Percentiles rank a stretch among this genome's conserved stretches.
Evolutionary conservation across 148 eudicot species (phyloP).

Genomic region (Chenopodium formosanum): DNA sequence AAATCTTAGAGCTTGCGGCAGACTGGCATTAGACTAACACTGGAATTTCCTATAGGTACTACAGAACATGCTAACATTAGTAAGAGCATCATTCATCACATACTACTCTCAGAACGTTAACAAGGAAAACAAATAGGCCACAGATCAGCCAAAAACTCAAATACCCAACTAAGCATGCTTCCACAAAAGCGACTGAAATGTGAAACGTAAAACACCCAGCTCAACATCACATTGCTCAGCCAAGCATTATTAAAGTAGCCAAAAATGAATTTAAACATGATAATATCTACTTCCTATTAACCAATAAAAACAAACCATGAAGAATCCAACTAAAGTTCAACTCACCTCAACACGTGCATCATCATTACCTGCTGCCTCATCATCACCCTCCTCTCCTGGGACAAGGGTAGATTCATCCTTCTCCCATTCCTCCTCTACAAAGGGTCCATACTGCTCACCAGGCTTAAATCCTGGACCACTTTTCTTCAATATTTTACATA

Average conservation of each 20-base stretch:
- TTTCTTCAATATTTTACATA: conserved; percentile 82
- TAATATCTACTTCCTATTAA: not conserved
- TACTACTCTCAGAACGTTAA: not conserved
- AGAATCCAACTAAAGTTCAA: conserved; percentile 15
- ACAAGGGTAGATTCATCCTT: conserved; percentile 45
- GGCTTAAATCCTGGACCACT: conserved; percentile 79
- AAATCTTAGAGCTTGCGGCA: not conserved
- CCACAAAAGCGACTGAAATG: not conserved
- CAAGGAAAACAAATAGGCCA: not conserved
- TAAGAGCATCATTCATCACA: not conserved
- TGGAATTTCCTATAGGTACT: no score
- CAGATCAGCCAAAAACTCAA: not conserved
- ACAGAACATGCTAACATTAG: not conserved
- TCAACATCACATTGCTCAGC: no score
- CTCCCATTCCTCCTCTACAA: conserved; percentile 85
- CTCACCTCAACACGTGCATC: conserved; percentile 53
- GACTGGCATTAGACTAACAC: not conserved
- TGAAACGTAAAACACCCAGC: no score
- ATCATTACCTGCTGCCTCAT: conserved; percentile 56
- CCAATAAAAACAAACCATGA: not conserved
- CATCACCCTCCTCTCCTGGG: conserved; percentile 71
- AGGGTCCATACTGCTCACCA: conserved; percentile 83
- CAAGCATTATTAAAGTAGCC: not conserved
- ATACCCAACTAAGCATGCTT: not conserved
- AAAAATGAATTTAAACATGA: not conserved